Base-by-base conservation (phyloP, 495 filamentous ascomycete species). In the Evernia prunastri region DNA sequence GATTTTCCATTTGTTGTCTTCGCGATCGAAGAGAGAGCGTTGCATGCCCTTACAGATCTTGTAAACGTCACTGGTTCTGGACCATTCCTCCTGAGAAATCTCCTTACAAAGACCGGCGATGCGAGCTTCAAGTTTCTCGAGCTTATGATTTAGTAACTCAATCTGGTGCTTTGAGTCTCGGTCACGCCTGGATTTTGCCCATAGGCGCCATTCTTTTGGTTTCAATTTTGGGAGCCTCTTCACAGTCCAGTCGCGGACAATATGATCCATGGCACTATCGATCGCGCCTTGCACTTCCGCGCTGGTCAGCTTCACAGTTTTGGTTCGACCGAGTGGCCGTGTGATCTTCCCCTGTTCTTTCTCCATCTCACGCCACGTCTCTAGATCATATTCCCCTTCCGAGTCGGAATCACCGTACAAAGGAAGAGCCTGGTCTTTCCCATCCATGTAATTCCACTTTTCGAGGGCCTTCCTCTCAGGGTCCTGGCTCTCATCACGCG, bases 331-430 rank as follows among this genome's bases (percentile, higher is more conserved):
- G 7, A 66, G 40, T 27, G 65, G 58, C 73, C 69, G 56, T 67
- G 39, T 31, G 40, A 63, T 63, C 23, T 63, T 53, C 54, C 58
- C 70, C 29, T 69, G 69, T 66, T 91, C 88, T 23, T 80, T 73
- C 51, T 85, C 73, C 13, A 87, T 86, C 66, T 92, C 90, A 17
- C 71, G 72, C 82, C 79, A 89, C 0, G 84, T 87, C 1, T 81
- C 77, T 15, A 77, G 66, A 56, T 85, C 81, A 56, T 78, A 84
- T 53, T 81, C 80, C 2, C 72, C 75, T 58, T 86, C 83, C 13
- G 79, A 81, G 5, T 75, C 80, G 0, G 84, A 93, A 1, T 93
- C 86, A 33, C 87, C 88, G 67, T 84, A 88, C 0, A 80, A 7
- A 17, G 91, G 85, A 6, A 88, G 74, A 23, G 80, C 63, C 17